phyloP scores from a whole-genome alignment of 225 moss, liverwort and hornwort genomes.

The Pleurozium schreberi region DNA sequence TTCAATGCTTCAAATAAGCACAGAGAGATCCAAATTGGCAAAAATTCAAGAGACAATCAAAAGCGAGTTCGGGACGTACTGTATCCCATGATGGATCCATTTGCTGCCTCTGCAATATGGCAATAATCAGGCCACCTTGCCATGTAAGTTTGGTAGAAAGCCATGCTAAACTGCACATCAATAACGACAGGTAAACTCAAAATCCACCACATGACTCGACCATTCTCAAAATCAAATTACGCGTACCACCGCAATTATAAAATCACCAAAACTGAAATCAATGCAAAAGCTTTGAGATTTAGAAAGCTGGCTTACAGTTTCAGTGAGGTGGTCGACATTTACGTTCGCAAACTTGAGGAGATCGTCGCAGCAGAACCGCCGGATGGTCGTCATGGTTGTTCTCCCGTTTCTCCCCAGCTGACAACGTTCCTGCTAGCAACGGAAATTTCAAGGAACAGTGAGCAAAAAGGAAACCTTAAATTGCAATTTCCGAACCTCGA shows the following conservation, averaged over 20 bases:
- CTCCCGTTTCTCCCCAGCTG: background rate
- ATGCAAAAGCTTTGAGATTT: background rate
- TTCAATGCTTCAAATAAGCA: conserved; percentile 3
- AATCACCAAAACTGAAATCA: background rate
- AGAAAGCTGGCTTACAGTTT: background rate
- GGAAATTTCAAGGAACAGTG: background rate
- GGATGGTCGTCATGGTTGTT: background rate
- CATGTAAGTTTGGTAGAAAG: conserved; percentile 66
- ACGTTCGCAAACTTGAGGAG: background rate
- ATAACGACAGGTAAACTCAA: background rate
- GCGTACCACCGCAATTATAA: background rate
- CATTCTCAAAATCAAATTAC: background rate
- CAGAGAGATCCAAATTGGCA: background rate
- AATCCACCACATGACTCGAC: background rate
- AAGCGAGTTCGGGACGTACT: background rate
- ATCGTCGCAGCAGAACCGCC: background rate
- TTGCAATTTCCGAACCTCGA: no score
- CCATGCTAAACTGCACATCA: conserved; percentile 32
- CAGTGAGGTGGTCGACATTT: background rate
- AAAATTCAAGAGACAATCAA: background rate
- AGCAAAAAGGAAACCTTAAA: background rate
- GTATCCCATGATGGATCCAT: conserved; percentile 61
- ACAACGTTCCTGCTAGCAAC: background rate
- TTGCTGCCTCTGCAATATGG: conserved; percentile 52
- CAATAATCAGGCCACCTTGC: conserved; percentile 79